Evolutionary conservation across 1,139 yeast genomes (phyloP).

Genomic region (Pichia sp.): DNA sequence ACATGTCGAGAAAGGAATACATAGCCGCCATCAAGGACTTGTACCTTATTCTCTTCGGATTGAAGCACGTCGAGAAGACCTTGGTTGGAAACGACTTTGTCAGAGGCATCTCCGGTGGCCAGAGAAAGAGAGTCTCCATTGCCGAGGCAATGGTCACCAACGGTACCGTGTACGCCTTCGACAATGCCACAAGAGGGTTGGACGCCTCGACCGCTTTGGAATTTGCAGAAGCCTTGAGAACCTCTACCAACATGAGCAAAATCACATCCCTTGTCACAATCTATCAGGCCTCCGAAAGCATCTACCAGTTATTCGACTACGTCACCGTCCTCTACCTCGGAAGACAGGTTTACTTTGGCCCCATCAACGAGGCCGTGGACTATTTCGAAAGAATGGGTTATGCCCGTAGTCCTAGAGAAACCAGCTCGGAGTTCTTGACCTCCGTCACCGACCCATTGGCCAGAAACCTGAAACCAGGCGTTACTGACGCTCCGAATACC

Average conservation of each 20-base stretch:
- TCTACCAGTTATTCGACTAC: slow-evolving; percentile 69
- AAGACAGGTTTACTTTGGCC: slow-evolving; percentile 71
- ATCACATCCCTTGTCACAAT: slow-evolving; percentile 72
- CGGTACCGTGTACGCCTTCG: slow-evolving; percentile 64
- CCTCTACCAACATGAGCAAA: slow-evolving; percentile 53
- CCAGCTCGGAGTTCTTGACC: slow-evolving; percentile 81
- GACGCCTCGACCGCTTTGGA: slow-evolving; percentile 79
- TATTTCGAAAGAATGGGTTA: slow-evolving; percentile 66
- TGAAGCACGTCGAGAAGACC: slow-evolving; percentile 51
- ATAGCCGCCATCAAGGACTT: slow-evolving; percentile 41
- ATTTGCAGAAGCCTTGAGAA: slow-evolving; percentile 63
- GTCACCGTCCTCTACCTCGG: slow-evolving; percentile 73
- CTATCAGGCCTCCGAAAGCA: slow-evolving; percentile 78
- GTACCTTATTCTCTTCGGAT: slow-evolving; percentile 49
- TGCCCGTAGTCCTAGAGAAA: slow-evolving; percentile 67
- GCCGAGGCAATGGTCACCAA: slow-evolving; percentile 60
- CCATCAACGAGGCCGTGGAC: slow-evolving; percentile 52
- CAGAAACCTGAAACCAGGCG: slow-evolving; percentile 43
- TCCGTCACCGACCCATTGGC: slow-evolving; percentile 65
- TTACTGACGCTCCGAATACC: slow-evolving; percentile 28
- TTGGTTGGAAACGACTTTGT: slow-evolving; percentile 67
- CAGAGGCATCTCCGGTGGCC: slow-evolving; percentile 82
- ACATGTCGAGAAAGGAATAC: slow-evolving; percentile 37
- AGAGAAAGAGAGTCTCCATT: slow-evolving; percentile 73
- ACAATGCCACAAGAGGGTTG: slow-evolving; percentile 70